Base-by-base conservation (phyloP, 352 stramenopile species). In the Detonula confervacea region DNA sequence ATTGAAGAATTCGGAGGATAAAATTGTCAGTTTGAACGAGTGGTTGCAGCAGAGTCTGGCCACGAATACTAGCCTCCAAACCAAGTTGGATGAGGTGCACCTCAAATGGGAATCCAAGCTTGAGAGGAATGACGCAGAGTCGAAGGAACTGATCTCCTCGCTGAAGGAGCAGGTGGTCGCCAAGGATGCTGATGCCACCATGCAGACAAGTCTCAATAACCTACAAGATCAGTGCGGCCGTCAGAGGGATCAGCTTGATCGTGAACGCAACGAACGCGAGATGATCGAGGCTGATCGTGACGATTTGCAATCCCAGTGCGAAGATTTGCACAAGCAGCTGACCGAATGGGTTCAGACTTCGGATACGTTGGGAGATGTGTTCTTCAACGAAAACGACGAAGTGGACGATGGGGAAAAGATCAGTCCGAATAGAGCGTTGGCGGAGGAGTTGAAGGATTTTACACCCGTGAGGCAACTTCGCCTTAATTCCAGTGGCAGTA, bases 251-350 rank as follows among this genome's bases (percentile, higher is more conserved):
- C 39, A 78, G 42, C 37, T 87, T 0, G 39, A 78, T 11, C 56
- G 61, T 3, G 73, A 82, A 64, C 52, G 73, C 16, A 63, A 67
- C 18, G 80, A 87, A 25, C 59, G 80, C 9, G 57, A 75, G 39
- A 80, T 77, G 80, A 68, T 80, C 12, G 73, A 80, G 37, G 12
- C 71, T 30, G 73, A 87, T 65, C 54, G 80, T 27, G 80, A 87
- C 37, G 52, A 69, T 39, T 64, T 82, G 29, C 66, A 81, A 35
- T 46, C 12, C 2, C 62, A 80, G 37, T 76, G 37, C 16, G 63
- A 80, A 9, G 69, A 72, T 44, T 33, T 84, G 22, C 63, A 77
- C 25, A 24, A 51, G 7, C 68, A 83, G 46, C 29, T 80, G 14
- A 76, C 30, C 4, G 47, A 78, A 7, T 82, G 66, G 72, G 52